These are phyloP conservation scores for Globisporangium okanoganense DNA, from an alignment of 352 stramenopile species.

Conservation along the genomic window DNA sequence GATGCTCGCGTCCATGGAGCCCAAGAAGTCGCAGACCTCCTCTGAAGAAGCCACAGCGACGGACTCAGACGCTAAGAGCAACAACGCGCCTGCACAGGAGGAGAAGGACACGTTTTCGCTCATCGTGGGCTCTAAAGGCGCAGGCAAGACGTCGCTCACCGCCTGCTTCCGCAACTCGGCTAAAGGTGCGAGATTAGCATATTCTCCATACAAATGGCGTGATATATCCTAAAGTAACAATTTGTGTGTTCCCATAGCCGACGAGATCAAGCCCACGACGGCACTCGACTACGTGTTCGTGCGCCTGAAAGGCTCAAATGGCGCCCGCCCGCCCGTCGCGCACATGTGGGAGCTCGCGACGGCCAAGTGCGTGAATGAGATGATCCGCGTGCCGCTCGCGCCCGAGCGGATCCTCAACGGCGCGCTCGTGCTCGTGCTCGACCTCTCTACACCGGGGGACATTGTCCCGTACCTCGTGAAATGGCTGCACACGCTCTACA, in stretches of 20 bases:
- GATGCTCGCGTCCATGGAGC: conserved; percentile 53
- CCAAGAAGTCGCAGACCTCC: conserved; percentile 23
- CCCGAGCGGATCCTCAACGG: conserved; percentile 71
- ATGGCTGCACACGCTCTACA: conserved; percentile 65
- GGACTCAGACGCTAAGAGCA: conserved; percentile 15
- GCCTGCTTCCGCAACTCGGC: conserved; percentile 59
- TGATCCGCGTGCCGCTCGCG: conserved; percentile 82
- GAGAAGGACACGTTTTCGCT: conserved; percentile 74
- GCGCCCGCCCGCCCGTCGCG: conserved; percentile 43
- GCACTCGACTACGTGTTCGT: conserved; percentile 91
- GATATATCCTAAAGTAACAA: neutral
- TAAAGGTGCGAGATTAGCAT: conserved; percentile 24
- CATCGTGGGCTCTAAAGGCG: conserved; percentile 55
- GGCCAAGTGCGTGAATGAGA: conserved; percentile 71
- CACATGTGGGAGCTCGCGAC: conserved; percentile 92
- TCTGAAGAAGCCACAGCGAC: conserved; percentile 14
- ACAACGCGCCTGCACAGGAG: conserved; percentile 21
- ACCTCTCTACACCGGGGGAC: conserved; percentile 78
- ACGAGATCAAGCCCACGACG: conserved; percentile 89
- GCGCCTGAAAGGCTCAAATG: conserved; percentile 48
- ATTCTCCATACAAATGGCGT: neutral
- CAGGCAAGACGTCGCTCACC: conserved; percentile 83
- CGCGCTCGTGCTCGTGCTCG: conserved; percentile 77
- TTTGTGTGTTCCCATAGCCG: conserved; percentile 16
- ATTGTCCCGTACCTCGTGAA: conserved; percentile 75